Percentiles rank a stretch among this genome's conserved stretches.
phyloP scores from a whole-genome alignment of 2,329 filamentous ascomycete genomes.

The Fusarium incarnatum region DNA sequence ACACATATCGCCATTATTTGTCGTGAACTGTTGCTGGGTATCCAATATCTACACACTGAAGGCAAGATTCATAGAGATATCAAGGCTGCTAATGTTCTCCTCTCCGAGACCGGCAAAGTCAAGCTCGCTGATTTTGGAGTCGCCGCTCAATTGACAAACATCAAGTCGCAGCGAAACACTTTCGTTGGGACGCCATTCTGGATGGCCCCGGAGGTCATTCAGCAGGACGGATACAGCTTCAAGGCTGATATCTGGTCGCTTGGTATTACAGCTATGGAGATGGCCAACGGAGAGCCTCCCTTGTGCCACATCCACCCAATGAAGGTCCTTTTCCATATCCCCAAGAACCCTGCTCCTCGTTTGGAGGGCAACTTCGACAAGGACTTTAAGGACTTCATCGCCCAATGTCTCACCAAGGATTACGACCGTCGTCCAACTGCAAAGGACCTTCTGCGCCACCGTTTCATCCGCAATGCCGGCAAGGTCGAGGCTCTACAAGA shows the following conservation, averaged over 20 bases:
- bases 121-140: slow-evolving; percentile 98
- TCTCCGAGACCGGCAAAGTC: slow-evolving; percentile 90
- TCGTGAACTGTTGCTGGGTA: slow-evolving; percentile 86
- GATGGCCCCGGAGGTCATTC: slow-evolving; percentile 96
- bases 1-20: slow-evolving; percentile 94
- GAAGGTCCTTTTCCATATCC: slow-evolving; percentile 93
- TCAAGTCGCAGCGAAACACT: slow-evolving; percentile 96
- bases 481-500: slow-evolving; percentile 91
- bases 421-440: slow-evolving; percentile 85
- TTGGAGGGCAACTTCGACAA: slow-evolving; percentile 88
- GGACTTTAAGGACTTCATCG: slow-evolving; percentile 94
- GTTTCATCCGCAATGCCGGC: slow-evolving; percentile 87
- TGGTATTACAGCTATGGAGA: slow-evolving; percentile 90
- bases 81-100: slow-evolving; percentile 94
- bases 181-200: slow-evolving; percentile 98
- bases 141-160: slow-evolving; percentile 94
- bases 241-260: slow-evolving; percentile 95
- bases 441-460: slow-evolving; percentile 87
- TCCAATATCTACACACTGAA: slow-evolving; percentile 93
- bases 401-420: slow-evolving; percentile 92
- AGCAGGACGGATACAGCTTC: slow-evolving; percentile 85
- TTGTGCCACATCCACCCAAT: slow-evolving; percentile 88
- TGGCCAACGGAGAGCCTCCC: slow-evolving; percentile 90
- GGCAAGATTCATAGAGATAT: slow-evolving; percentile 98
- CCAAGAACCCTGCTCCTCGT: slow-evolving; percentile 85